Percentiles rank a stretch among this genome's conserved stretches.
These are phyloP conservation scores for Trametes punicea DNA, from an alignment of 768 basidiomycete genomes.

Conservation along the genomic window DNA sequence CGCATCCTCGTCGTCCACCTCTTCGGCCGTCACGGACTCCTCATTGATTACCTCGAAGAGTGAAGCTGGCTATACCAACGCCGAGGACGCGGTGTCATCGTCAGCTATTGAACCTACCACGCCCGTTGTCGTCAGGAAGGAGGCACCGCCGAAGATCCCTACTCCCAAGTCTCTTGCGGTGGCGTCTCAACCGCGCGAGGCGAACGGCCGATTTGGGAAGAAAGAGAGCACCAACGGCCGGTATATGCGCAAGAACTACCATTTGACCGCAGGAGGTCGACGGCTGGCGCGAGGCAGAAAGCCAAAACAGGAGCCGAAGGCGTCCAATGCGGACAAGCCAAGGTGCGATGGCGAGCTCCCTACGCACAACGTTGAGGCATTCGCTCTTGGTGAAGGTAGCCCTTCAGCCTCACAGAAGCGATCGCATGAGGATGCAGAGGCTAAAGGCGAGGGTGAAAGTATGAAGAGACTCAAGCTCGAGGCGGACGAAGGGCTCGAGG, in stretches of 20 bases:
- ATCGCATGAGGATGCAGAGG: conserved; percentile 3
- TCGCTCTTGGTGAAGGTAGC: not conserved
- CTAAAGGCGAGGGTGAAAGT: conserved; percentile 18
- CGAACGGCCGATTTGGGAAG: conserved; percentile 66
- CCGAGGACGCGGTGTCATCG: conserved; percentile 6
- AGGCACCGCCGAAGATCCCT: conserved; percentile 15
- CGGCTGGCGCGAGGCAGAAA: conserved; percentile 4
- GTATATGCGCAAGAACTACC: conserved; percentile 37
- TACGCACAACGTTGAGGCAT: not conserved
- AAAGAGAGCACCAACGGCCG: conserved; percentile 49
- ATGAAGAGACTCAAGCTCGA: conserved; percentile 13
- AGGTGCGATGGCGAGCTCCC: not conserved
- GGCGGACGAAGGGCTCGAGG: conserved; percentile 2
- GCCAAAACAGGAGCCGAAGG: conserved; percentile 4
- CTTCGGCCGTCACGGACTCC: conserved; percentile 2
- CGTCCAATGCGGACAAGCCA: not conserved
- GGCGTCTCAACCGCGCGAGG: conserved; percentile 55
- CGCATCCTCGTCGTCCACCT: conserved; percentile 6
- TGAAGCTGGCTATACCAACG: conserved; percentile 17
- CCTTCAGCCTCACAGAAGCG: conserved; percentile 7
- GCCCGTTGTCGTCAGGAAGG: not conserved
- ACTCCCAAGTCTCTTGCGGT: conserved; percentile 44
- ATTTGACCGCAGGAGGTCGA: conserved; percentile 19
- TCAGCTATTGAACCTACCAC: not conserved
- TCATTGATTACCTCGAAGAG: conserved; percentile 9